Evolutionary conservation across 148 eudicot genomes (phyloP).

Genomic region (Limonium bicolor): DNA sequence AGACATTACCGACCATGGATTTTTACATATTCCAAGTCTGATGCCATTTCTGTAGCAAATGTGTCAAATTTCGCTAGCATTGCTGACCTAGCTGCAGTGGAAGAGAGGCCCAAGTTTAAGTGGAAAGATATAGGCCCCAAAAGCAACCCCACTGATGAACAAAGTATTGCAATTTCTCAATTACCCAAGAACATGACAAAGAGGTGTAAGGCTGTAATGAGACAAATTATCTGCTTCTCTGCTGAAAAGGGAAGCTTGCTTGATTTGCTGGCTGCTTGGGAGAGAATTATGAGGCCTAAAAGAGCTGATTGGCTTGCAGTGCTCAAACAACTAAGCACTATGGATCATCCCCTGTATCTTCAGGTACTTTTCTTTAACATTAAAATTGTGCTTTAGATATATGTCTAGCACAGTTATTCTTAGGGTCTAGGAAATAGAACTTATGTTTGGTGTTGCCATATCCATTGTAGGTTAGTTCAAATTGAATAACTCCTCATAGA

Average conservation of each 20-base stretch:
- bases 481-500: too few relatives aligned
- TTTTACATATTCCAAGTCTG: neutral
- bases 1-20: too few relatives aligned
- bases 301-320: conserved; percentile 88
- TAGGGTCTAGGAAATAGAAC: neutral
- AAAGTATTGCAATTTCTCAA: conserved; percentile 30
- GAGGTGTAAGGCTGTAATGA: conserved; percentile 63
- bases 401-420: neutral
- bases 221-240: conserved; percentile 58
- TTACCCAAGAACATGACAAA: conserved; percentile 62
- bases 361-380: conserved; percentile 28
- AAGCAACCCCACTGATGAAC: conserved; percentile 25
- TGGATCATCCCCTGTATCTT: conserved; percentile 50
- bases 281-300: conserved; percentile 49
- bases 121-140: conserved; percentile 34
- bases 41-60: conserved; percentile 1
- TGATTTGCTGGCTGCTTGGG: conserved; percentile 55
- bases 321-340: conserved; percentile 53
- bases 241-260: conserved; percentile 29
- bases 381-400: neutral
- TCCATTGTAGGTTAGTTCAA: too few relatives aligned
- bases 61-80: conserved; percentile 5
- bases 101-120: conserved; percentile 23
- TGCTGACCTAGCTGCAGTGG: conserved; percentile 8
- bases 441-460: neutral